A percentile compares a stretch with the other conserved stretches of the same genome.
Evolutionary conservation across 2,329 filamentous ascomycete species (phyloP).

Genomic region (Fusarium sp.): DNA sequence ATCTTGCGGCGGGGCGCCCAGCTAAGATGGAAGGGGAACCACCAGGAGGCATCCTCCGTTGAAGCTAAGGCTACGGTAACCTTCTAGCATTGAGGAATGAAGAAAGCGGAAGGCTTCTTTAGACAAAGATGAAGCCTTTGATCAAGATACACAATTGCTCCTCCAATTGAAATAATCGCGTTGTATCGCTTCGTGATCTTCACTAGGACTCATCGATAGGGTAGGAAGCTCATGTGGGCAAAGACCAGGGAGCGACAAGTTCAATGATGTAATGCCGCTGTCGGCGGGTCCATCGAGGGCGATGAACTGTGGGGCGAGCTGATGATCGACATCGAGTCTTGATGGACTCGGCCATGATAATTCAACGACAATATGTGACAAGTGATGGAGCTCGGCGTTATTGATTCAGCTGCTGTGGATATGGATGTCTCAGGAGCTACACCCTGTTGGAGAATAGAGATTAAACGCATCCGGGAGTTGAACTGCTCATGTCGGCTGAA

Average conservation of each 20-base stretch:
- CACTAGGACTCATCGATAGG: slow-evolving; percentile 11
- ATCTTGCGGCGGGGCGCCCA: slow-evolving; percentile 32
- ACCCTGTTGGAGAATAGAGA: background rate
- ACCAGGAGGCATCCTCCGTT: slow-evolving; percentile 26
- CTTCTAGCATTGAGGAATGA: background rate
- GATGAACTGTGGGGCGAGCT: slow-evolving; percentile 4
- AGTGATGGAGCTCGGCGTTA: background rate
- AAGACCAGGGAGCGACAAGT: background rate
- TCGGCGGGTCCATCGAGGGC: background rate
- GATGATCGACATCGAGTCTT: background rate
- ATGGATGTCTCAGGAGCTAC: background rate
- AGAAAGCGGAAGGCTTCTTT: background rate
- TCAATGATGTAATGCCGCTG: slow-evolving; percentile 45
- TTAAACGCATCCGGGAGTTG: background rate
- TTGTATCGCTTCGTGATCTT: slow-evolving; percentile 22
- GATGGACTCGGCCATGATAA: background rate
- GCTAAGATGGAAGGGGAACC: slow-evolving; percentile 14
- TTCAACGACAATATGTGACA: background rate
- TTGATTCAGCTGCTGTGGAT: background rate
- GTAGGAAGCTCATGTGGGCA: slow-evolving; percentile 5
- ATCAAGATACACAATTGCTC: background rate
- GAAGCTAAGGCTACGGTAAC: background rate
- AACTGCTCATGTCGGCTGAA: background rate
- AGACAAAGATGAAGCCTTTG: background rate
- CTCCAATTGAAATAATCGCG: slow-evolving; percentile 7